Base-by-base conservation (phyloP, 2,329 filamentous ascomycete species). In the Grosmannia penicillata region DNA sequence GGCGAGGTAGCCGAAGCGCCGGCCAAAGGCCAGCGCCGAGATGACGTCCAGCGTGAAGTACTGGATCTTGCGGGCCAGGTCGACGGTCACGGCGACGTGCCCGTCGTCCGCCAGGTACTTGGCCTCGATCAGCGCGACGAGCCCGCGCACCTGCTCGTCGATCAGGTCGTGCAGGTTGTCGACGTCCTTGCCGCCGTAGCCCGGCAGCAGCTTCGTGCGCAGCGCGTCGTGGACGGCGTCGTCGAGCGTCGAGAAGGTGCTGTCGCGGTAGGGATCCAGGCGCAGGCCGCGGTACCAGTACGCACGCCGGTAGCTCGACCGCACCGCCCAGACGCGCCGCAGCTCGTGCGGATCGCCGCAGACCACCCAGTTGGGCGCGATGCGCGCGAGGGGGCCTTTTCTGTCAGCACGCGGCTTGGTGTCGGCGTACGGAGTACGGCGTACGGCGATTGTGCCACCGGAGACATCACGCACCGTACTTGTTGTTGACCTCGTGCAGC, bases 21-120 rank as follows among this genome's bases (percentile, higher is more conserved):
- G 50, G 31, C 68, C 69, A 21, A 72, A 65, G 1, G 63, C 66
- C 13, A 74, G 48, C 4, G 60, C 57, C 19, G 60, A 66, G 42
- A 75, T 69, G 29, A 72, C 63, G 44, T 75, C 70, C 4, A 73
- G 53, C 1, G 68, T 70, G 34, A 72, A 63, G 53, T 60, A 72
- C 39, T 69, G 65, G 3, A 64, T 58, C 37, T 66, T 65, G 23
- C 55, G 54, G 4, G 62, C 64, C 33, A 74, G 48, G 44, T 75
- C 66, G 4, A 38, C 36, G 2, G 28, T 19, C 13, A 28, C 19
- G 18, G 33, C 15, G 33, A 56, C 40, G 41, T 65, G 66, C 25
- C 49, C 50, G 19, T 45, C 49, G 36, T 62, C 57, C 30, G 51
- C 45, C 15, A 72, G 43, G 2, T 71, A 50, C 10, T 62, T 55